Evolutionary conservation across 352 stramenopile species (phyloP), one percentile per base, ranked within the genome.

Genomic region (Globisporangium takayamanum): DNA sequence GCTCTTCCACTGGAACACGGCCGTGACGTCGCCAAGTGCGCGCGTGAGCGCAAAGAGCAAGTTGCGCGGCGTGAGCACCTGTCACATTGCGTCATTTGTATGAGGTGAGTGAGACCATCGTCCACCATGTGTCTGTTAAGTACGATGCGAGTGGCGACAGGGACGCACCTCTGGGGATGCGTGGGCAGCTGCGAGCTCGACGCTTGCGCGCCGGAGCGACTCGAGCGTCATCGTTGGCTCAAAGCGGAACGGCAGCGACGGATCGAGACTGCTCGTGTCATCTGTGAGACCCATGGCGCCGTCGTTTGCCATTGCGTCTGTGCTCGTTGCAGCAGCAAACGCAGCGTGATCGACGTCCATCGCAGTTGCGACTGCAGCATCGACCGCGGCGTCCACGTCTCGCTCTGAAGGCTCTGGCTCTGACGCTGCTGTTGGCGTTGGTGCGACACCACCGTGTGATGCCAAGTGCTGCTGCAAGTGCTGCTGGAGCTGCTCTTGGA

Each of bases 1-100:
- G 16, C 84, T 85, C 53, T 89, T 88, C 93, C 94, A 98, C 76
- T 99, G 95, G 52, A 98, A 92, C 18, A 96, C 70, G 64, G 97
- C 89, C 7, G 78, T 79, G 37, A 99, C 65, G 70, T 99, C 96
- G 47, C 97, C 95, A 0, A 98, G 75, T 75, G 99, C 95, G 28
- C 94, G 93, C 18, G 96, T 78, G 10, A 99, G 68, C 25, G 95
- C 96, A 44, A 99, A 70, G n/a, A 97, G 53, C 39, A 99, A 66
- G 70, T 98, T 99, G 2, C 96, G 86, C 45, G 94, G 72, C 39
- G 74, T 84, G 60, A 87, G 67, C 51, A 73, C 67, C 65, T 80
- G 42, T 11, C 41, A 12, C 18, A 49, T 28, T 5, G 16, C 33
- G 22, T 5, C 28, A 33, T 33, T 33, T 33, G 28, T 1, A 33